Base-by-base conservation (phyloP, 441 rosid species). In the Rhodomyrtus psidioides region DNA sequence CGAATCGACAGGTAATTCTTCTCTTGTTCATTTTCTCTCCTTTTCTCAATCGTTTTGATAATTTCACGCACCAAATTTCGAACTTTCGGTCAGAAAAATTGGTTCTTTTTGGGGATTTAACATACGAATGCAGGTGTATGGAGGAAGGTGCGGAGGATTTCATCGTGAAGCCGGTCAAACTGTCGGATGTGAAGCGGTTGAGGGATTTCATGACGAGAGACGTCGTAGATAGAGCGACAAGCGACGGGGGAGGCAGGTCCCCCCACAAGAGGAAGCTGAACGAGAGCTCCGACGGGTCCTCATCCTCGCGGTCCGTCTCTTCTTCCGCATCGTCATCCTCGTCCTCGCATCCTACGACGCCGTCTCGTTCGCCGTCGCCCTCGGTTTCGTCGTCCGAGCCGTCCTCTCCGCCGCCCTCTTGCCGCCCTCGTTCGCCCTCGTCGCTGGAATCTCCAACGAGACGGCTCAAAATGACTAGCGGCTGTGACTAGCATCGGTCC, bases 91-190 rank as follows among this genome's bases (percentile, higher is more conserved):
- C n/a, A 21, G 9, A 65, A 62, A 42, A 34, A 34, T 62, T 34
- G 49, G 9, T 65, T 15, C 10, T 9, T 65, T 19, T 19, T 26
- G 26, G 55, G n/a, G 79, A 65, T 65, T 39, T 34, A 12, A 34
- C 79, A 65, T 21, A 21, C 19, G 79, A 21, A 65, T 84, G 84
- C 90, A 95, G 98, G 70, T 97, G 99, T 86, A 90, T 97, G n/a
- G 98, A 97, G 91, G 98, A 95, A 94, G 99, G 99, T n/a, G 99
- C 99, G 5, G 95, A 97, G 91, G 99, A 97, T 27, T 97, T 97
- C 51, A 88, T 97, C 83, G 91, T 95, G 84, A 97, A 97, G 89
- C 99, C 99, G 59, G 98, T 97, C 90, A 97, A 97, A 88, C 88
- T 95, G 75, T 91, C 98, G 12, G 99, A 97, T 75, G 99, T 97